phyloP scores from a whole-genome alignment of 2,329 filamentous ascomycete species.

The Cladophialophora yegresii region DNA sequence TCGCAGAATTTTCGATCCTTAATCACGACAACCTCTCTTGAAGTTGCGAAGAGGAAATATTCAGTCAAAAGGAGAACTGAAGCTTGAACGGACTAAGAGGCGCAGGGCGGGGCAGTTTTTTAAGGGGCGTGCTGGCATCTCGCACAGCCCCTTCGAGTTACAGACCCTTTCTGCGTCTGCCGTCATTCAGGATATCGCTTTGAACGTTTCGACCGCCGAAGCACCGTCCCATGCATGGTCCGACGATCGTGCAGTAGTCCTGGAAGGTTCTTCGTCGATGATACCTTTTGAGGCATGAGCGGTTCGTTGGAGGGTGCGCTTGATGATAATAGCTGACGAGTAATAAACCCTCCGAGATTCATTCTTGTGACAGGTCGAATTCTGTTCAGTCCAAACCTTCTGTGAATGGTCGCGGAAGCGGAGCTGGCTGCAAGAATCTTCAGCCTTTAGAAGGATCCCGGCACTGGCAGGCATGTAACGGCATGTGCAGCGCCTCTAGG shows the following conservation, averaged over 20 bases:
- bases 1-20: slow-evolving; percentile 1
- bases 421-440: slow-evolving; percentile 4
- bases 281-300: not conserved
- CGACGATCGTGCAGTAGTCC: slow-evolving; percentile 1
- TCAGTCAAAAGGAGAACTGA: not conserved
- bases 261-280: slow-evolving; percentile 11
- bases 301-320: not conserved
- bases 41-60: not conserved
- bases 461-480: not conserved
- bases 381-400: not conserved
- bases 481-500: slow-evolving; percentile 2
- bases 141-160: slow-evolving; percentile 7
- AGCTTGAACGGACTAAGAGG: slow-evolving; percentile 1
- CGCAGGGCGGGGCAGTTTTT: slow-evolving; percentile 12
- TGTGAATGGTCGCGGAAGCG: slow-evolving; percentile 19
- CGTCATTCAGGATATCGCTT: slow-evolving; percentile 7
- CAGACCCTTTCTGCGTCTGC: slow-evolving; percentile 10
- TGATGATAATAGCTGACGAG: slow-evolving; percentile 12
- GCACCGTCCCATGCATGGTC: slow-evolving; percentile 5
- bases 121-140: slow-evolving; percentile 6
- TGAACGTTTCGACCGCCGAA: not conserved
- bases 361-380: slow-evolving; percentile 5
- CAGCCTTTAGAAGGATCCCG: not conserved
- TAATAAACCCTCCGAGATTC: slow-evolving; percentile 3
- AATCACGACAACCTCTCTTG: not conserved